Evolutionary conservation across 306 rosid genomes (phyloP), one percentile per base, ranked within the genome.

Genomic region (Chamaecrista fasciculata): DNA sequence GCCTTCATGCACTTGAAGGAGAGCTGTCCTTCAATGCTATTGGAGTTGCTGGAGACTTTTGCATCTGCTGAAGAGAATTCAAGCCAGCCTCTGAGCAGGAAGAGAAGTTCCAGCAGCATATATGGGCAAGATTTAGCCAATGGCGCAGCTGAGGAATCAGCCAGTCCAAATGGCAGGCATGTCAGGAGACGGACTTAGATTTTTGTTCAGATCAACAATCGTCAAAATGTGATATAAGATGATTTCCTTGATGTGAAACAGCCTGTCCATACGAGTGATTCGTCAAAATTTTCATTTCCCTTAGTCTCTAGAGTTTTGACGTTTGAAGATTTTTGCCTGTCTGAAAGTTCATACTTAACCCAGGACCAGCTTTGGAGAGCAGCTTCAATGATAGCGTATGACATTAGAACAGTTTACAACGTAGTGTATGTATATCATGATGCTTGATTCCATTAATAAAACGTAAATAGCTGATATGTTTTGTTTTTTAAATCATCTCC

Each of bases 21-120:
- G 81, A 87, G 86, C 79, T 87, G 95, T 79, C 95, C 96, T 9
- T 78, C 92, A 4, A 86, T 92, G 82, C 78, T 86, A 76, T 72
- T 81, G 55, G 96, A 92, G 87, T 67, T 92, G 76, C 84, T 92
- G 77, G 86, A 85, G 90, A 80, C 92, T 63, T 82, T 86, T 78
- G 96, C 98, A 25, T 77, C 86, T 2, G 88, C 63, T 62, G 96
- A 90, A 49, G 94, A 87, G 39, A 84, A 63, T 70, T 60, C 84
- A 63, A 39, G 70, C 72, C 85, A 66, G 31, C 72, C 76, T 2
- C 66, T 78, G 73, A 75, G 80, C 74, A 73, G 83, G 84, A 87
- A 90, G 82, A 82, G 91, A 84, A 82, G 87, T 44, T 73, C 82
- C 62, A 86, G 87, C 70, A 82, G 87, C 76, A 71, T 84, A 74